A percentile compares a stretch with the other conserved stretches of the same genome.
These are phyloP conservation scores for Talaromyces pinophilus DNA, from an alignment of 2,329 filamentous ascomycete genomes.

Conservation along the genomic window DNA sequence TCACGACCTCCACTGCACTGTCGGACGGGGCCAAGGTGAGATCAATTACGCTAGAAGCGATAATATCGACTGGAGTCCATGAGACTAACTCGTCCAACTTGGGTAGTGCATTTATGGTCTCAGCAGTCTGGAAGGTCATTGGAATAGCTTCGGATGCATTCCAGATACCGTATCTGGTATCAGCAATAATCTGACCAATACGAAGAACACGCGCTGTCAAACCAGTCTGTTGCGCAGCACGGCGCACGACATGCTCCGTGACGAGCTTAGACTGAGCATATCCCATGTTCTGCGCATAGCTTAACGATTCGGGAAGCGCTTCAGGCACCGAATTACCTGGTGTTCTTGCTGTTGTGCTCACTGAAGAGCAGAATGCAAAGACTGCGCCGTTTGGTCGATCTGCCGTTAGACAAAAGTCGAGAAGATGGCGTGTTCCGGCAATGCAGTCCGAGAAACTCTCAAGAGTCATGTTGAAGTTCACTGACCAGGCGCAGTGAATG, in stretches of 20 bases:
- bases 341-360: slow-evolving; percentile 46
- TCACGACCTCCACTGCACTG: slow-evolving; percentile 29
- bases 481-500: slow-evolving; percentile 66
- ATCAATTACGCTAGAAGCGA: slow-evolving; percentile 23
- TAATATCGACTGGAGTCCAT: neutral
- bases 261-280: neutral
- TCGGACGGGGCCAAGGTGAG: slow-evolving; percentile 26
- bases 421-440: slow-evolving; percentile 48
- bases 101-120: neutral
- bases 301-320: slow-evolving; percentile 13
- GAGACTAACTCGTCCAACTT: neutral
- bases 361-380: slow-evolving; percentile 56
- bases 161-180: slow-evolving; percentile 53
- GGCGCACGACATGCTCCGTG: slow-evolving; percentile 33
- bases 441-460: slow-evolving; percentile 58
- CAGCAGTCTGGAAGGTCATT: slow-evolving; percentile 49
- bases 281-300: neutral
- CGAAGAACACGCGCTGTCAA: slow-evolving; percentile 44
- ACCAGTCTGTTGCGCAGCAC: slow-evolving; percentile 36
- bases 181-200: slow-evolving; percentile 55
- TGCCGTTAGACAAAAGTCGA: slow-evolving; percentile 41
- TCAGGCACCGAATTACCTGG: slow-evolving; percentile 39
- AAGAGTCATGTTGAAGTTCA: slow-evolving; percentile 63
- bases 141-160: slow-evolving; percentile 56
- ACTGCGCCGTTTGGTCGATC: slow-evolving; percentile 32